Evolutionary conservation across 768 basidiomycete genomes (phyloP).

Genomic region (Paxillus ammoniavirescens): DNA sequence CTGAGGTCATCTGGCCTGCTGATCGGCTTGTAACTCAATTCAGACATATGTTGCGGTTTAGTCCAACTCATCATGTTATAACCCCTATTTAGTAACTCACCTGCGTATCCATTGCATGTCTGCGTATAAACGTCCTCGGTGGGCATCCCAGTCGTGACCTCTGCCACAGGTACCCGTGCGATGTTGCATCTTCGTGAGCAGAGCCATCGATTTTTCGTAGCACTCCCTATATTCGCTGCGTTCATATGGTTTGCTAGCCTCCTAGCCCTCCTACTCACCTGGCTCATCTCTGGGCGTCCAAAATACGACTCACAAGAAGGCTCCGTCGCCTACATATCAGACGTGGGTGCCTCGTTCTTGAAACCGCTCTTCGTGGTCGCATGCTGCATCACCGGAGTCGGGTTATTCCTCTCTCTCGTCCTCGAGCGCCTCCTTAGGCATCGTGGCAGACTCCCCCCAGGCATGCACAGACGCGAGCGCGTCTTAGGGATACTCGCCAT

Average conservation of each 20-base stretch:
- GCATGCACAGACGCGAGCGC: slow-evolving; percentile 56
- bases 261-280: slow-evolving; percentile 68
- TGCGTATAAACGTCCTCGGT: slow-evolving; percentile 6
- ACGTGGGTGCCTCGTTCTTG: slow-evolving; percentile 68
- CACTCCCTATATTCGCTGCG: slow-evolving; percentile 59
- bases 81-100: no score
- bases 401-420: slow-evolving; percentile 58
- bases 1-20: no score
- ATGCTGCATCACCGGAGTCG: slow-evolving; percentile 58
- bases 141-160: not conserved
- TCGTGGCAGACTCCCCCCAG: slow-evolving; percentile 61
- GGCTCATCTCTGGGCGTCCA: slow-evolving; percentile 61
- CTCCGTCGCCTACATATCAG: slow-evolving; percentile 71
- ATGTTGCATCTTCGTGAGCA: slow-evolving; percentile 16
- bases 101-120: no score
- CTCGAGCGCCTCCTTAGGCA: slow-evolving; percentile 67
- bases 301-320: slow-evolving; percentile 51
- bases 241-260: slow-evolving; percentile 73
- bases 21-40: no score
- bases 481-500: slow-evolving; percentile 58
- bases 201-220: slow-evolving; percentile 59
- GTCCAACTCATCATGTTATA: not conserved
- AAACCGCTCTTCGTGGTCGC: slow-evolving; percentile 76
- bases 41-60: not conserved
- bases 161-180: not conserved